phyloP scores from a whole-genome alignment of 2,329 filamentous ascomycete genomes.

The Stachybotrys chlorohalonatus region DNA sequence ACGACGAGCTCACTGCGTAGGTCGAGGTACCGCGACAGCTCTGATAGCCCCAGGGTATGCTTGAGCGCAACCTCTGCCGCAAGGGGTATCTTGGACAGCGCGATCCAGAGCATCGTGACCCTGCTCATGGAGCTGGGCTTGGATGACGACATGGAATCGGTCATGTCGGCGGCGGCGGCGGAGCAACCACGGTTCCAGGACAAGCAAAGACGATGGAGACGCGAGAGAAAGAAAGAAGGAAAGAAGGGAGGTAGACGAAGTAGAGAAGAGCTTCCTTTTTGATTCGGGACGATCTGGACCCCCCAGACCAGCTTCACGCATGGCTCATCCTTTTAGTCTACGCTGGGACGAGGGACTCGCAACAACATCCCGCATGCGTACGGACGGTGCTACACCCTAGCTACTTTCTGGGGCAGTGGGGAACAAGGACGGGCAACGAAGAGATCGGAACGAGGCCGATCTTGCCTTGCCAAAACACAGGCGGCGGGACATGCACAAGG shows the following conservation, averaged over 20 bases:
- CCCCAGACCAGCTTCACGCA: too few relatives aligned
- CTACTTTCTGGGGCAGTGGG: neutral
- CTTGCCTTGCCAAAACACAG: conserved; percentile 27
- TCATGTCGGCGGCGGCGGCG: neutral
- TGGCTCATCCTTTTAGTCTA: neutral
- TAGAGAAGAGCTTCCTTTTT: too few relatives aligned
- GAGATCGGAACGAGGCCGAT: conserved; percentile 39
- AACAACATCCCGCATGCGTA: neutral
- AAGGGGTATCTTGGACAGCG: conserved; percentile 51
- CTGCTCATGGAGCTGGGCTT: neutral
- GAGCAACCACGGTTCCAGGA: too few relatives aligned
- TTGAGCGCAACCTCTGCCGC: conserved; percentile 52
- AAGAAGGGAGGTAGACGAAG: neutral
- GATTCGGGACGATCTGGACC: too few relatives aligned
- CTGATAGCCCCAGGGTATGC: conserved; percentile 59
- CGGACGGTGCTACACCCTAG: neutral
- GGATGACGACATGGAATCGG: neutral
- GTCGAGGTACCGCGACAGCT: conserved; percentile 68
- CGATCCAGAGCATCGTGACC: conserved; percentile 11
- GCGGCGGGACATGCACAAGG: too few relatives aligned
- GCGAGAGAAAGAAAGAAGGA: neutral
- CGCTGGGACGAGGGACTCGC: neutral
- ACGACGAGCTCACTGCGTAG: conserved; percentile 66
- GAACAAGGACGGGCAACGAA: neutral
- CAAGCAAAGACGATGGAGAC: neutral